Evolutionary conservation across 139 green algal genomes (phyloP).

Genomic region (Spirogloea muscicola): DNA sequence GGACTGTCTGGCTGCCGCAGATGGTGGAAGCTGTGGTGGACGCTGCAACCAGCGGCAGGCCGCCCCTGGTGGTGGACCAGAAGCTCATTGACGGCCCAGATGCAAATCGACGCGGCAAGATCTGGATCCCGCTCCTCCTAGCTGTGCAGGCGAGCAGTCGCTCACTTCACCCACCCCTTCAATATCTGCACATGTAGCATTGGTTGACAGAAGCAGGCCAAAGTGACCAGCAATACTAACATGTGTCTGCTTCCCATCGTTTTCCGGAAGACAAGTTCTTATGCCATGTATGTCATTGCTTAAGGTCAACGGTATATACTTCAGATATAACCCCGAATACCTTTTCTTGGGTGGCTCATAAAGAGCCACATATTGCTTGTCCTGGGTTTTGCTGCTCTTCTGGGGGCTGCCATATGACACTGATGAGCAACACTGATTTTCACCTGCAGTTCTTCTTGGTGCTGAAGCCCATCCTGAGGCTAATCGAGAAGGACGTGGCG

Average conservation of each 20-base stretch:
- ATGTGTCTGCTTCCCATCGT: no score
- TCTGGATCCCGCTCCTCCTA: conserved; percentile 7
- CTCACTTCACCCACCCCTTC: not conserved
- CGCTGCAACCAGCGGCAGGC: not conserved
- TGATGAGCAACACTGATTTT: no score
- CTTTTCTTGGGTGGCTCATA: not conserved
- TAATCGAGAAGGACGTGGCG: conserved; percentile 1
- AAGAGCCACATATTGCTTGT: no score
- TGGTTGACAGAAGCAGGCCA: no score
- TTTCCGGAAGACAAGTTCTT: no score
- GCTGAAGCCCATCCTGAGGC: not conserved
- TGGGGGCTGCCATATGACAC: no score
- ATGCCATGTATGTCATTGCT: no score
- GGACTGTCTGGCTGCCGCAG: conserved; percentile 52
- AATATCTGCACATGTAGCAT: conserved; percentile 10
- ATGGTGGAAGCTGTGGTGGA: conserved; percentile 48
- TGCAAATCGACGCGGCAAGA: conserved; percentile 23
- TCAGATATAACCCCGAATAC: no score
- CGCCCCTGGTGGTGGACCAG: conserved; percentile 7
- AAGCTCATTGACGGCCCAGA: conserved; percentile 6
- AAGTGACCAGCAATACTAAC: no score
- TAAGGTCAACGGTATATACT: not conserved
- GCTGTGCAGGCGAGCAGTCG: not conserved
- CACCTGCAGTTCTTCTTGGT: conserved; percentile 1
- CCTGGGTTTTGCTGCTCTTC: not conserved